These are phyloP conservation scores for Daldinia sp. DNA, from an alignment of 2,329 filamentous ascomycete genomes.

Conservation along the genomic window DNA sequence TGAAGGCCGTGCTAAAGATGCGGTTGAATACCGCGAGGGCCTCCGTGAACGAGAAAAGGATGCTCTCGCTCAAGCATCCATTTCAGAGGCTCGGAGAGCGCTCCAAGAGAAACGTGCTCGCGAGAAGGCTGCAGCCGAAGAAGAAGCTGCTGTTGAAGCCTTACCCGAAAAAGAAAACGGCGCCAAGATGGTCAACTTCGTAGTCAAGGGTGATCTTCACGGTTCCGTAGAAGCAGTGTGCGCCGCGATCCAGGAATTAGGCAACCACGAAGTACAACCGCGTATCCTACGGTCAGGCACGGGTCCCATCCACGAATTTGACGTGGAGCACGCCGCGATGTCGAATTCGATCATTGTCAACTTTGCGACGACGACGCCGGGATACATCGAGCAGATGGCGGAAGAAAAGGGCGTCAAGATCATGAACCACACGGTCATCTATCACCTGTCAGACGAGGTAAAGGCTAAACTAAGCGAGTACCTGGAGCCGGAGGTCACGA, in stretches of 20 bases:
- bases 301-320: conserved; percentile 82
- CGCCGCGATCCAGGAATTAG: conserved; percentile 77
- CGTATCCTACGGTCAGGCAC: conserved; percentile 80
- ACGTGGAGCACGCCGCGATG: conserved; percentile 84
- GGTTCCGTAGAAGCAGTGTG: conserved; percentile 92
- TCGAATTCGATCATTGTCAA: conserved; percentile 81
- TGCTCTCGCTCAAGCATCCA: conserved; percentile 78
- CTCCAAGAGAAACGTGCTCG: conserved; percentile 68
- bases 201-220: conserved; percentile 91
- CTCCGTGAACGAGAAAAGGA: conserved; percentile 75
- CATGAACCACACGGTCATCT: conserved; percentile 87
- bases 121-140: conserved; percentile 53
- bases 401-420: conserved; percentile 77
- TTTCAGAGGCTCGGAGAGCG: conserved; percentile 70
- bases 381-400: conserved; percentile 73
- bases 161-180: conserved; percentile 51
- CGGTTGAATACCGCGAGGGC: conserved; percentile 78
- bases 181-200: conserved; percentile 73
- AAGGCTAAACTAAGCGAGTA: conserved; percentile 72
- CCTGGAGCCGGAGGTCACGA: conserved; percentile 71
- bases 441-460: conserved; percentile 78
- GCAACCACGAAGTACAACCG: conserved; percentile 83
- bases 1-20: conserved; percentile 80
- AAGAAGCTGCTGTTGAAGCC: conserved; percentile 40
- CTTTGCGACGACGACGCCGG: conserved; percentile 80